These are phyloP conservation scores for Huntiella omanensis DNA, from an alignment of 2,329 filamentous ascomycete genomes.

Conservation along the genomic window DNA sequence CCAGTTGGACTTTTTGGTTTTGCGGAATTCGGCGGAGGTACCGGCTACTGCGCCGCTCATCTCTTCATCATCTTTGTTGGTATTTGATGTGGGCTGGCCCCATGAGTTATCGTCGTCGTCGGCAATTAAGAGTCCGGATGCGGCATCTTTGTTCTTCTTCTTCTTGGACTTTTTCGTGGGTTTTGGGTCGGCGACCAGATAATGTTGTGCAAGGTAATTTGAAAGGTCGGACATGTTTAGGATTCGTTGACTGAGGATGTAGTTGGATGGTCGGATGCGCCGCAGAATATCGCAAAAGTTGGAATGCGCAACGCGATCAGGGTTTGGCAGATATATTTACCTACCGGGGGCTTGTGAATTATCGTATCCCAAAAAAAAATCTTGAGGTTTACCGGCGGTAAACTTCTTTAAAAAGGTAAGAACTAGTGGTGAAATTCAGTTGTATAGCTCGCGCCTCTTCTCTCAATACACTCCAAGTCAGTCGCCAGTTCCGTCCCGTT, in stretches of 20 bases:
- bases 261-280: too few species aligned
- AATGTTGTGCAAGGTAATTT: constrained; percentile 78
- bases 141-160: constrained; percentile 26
- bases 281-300: too few species aligned
- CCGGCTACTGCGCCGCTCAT: constrained; percentile 27
- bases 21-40: constrained; percentile 45
- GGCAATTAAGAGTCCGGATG: constrained; percentile 39
- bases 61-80: constrained; percentile 32
- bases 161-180: constrained; percentile 45
- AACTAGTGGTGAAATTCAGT: too few species aligned
- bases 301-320: too few species aligned
- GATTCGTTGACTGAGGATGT: neutral
- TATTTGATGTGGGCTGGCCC: constrained; percentile 18
- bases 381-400: too few species aligned
- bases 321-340: too few species aligned
- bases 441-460: too few species aligned
- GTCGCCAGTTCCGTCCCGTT: too few species aligned
- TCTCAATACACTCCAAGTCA: too few species aligned
- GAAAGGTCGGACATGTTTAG: constrained; percentile 35
- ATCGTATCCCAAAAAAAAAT: too few species aligned
- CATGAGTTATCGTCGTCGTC: constrained; percentile 43
- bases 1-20: constrained; percentile 64
- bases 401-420: too few species aligned
- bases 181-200: constrained; percentile 46
- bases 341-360: too few species aligned